Percentiles rank a stretch among this genome's conserved stretches.
Conservation (phyloP, 164 flowering plant species). For the Magnolia changhungtana region DNA sequence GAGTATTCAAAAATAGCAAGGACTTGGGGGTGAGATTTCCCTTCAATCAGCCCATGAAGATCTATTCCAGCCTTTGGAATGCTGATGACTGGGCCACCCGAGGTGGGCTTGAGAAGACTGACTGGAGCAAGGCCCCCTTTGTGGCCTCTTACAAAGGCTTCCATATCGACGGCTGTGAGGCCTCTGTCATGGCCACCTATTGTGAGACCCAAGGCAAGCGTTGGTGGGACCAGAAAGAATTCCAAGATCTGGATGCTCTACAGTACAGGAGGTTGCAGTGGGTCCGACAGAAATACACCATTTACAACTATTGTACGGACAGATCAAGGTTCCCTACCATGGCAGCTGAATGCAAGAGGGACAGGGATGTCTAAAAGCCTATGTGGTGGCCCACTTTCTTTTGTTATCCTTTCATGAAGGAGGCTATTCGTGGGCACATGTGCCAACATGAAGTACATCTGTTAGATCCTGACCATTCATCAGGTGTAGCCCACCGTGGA, state of each 20-base stretch:
- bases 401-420: not conserved
- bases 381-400: not conserved
- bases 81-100: slow-evolving; percentile 73
- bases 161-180: slow-evolving; percentile 57
- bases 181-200: slow-evolving; percentile 43
- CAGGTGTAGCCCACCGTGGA: too few species aligned
- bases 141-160: slow-evolving; percentile 48
- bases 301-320: slow-evolving; percentile 64
- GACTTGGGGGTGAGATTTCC: slow-evolving; percentile 51
- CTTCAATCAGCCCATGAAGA: slow-evolving; percentile 62
- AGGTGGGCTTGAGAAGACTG: slow-evolving; percentile 62
- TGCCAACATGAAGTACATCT: too few species aligned
- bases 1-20: slow-evolving; percentile 61
- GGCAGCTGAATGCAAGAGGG: slow-evolving; percentile 47
- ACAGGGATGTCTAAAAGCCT: slow-evolving; percentile 33
- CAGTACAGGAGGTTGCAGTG: slow-evolving; percentile 43
- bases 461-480: too few species aligned
- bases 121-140: slow-evolving; percentile 63
- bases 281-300: slow-evolving; percentile 51
- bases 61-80: slow-evolving; percentile 62
- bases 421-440: not conserved
- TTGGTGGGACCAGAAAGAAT: slow-evolving; percentile 65
- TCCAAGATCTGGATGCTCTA: slow-evolving; percentile 41
- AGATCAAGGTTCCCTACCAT: slow-evolving; percentile 32
- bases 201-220: slow-evolving; percentile 45